Base-by-base conservation (phyloP, 202 grass and related monocot species). In the Dendrocalamus latiflorus region DNA sequence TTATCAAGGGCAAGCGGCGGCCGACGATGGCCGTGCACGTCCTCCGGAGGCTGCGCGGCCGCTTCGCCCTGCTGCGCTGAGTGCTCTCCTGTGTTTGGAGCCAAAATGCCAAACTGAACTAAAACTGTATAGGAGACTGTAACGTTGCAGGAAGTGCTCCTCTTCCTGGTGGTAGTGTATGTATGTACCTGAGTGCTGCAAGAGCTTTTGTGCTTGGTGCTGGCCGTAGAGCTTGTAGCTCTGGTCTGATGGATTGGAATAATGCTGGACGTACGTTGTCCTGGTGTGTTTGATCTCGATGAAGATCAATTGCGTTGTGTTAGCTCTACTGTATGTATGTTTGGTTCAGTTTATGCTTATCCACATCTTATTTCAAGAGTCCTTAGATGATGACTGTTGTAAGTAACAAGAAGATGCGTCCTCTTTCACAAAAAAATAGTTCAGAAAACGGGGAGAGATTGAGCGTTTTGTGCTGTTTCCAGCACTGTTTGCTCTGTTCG, bases 1-100 rank as follows among this genome's bases (percentile, higher is more conserved):
- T 93, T 47, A 42, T 75, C 22, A 25, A 15, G 26, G 70, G 42
- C 1, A 14, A 48, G 14, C 48, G 20, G 14, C 33, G 42, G 18
- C 47, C 28, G 30, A 68, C 63, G 4, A 47, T 85, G 60, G 49
- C 61, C 7, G 82, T 90, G 66, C 88, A 90, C 65, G 45, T 90
- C 68, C 63, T 89, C 14, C 62, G 87, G 36, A 76, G 60, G 76
- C 20, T 76, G 62, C 70, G 20, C 44, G 70, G 81, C 68, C 70
- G 34, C 81, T 88, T 69, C 36, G 75, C 61, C 33, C 76, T 81
- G 53, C 25, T 89, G 54, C 34, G 20, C 54, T 89, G 75, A 86
- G 3, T 1, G 20, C 24, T 5, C 1, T 48, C 18, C 18, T 33
- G 17, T 10, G 30, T 3, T n/a, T 49, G 24, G 8, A 44, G 33